A percentile compares a stretch with the other conserved stretches of the same genome.
Evolutionary conservation across 225 moss, liverwort and hornwort genomes (phyloP).

Genomic region (Takakia lepidozioides): DNA sequence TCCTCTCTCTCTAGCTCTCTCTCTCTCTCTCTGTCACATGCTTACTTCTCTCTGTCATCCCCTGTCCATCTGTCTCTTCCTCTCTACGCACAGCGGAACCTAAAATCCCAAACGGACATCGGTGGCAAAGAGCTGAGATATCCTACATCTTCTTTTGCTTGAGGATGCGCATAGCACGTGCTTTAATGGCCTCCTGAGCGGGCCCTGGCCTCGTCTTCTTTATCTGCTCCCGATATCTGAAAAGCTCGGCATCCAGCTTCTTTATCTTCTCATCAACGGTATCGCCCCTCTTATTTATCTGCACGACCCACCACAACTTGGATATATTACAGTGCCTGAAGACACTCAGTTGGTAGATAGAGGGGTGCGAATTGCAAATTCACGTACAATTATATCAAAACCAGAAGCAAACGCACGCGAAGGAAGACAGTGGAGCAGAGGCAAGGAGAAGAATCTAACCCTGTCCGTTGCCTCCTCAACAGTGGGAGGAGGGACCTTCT

Average conservation of each 20-base stretch:
- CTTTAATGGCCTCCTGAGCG: slow-evolving; percentile 91
- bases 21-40: too few species aligned
- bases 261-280: slow-evolving; percentile 87
- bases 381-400: too few species aligned
- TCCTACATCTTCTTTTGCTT: slow-evolving; percentile 91
- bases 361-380: too few species aligned
- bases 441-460: neutral
- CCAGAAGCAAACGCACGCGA: too few species aligned
- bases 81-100: too few species aligned
- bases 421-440: neutral
- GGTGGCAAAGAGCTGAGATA: neutral
- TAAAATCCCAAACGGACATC: too few species aligned
- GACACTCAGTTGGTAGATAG: too few species aligned
- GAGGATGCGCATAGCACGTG: slow-evolving; percentile 90
- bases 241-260: slow-evolving; percentile 86
- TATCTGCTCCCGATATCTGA: slow-evolving; percentile 85
- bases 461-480: slow-evolving; percentile 8
- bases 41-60: too few species aligned
- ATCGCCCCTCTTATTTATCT: slow-evolving; percentile 95
- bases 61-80: too few species aligned
- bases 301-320: slow-evolving; percentile 7
- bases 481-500: slow-evolving; percentile 5
- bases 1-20: too few species aligned
- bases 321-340: too few species aligned
- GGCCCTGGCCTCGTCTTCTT: slow-evolving; percentile 93